These are phyloP conservation scores for Isoetes taiwanensis DNA, from an alignment of 75 land plant genomes.

Conservation along the genomic window DNA sequence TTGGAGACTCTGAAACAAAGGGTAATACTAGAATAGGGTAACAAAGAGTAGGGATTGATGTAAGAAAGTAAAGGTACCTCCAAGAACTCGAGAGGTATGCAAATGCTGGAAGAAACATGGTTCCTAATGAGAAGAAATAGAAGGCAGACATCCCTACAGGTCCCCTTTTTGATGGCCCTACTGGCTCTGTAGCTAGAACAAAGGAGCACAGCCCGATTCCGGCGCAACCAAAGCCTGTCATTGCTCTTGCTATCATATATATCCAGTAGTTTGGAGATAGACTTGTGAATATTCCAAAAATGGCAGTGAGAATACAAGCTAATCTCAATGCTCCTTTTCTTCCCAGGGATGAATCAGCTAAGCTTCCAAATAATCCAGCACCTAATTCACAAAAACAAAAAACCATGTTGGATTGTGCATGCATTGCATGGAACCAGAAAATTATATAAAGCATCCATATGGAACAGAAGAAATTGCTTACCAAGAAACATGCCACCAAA, in stretches of 20 bases:
- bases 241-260: neutral
- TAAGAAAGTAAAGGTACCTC: neutral
- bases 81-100: neutral
- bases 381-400: neutral
- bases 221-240: neutral
- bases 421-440: neutral
- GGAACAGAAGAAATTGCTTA: neutral
- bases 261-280: neutral
- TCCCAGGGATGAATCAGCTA: neutral
- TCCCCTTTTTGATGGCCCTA: neutral
- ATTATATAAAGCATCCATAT: neutral
- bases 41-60: neutral
- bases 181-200: too few relatives aligned
- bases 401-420: neutral
- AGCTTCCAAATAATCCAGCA: neutral
- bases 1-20: neutral
- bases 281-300: neutral
- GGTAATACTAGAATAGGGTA: neutral
- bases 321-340: neutral
- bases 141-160: conserved; percentile 21
- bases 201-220: neutral
- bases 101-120: conserved; percentile 5
- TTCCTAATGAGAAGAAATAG: conserved; percentile 41
- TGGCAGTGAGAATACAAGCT: neutral
- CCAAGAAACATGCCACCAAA: conserved; percentile 34